A percentile compares a stretch with the other conserved stretches of the same genome.
Conservation (phyloP, 495 filamentous ascomycete species). For the Achaetomiella virescens region DNA sequence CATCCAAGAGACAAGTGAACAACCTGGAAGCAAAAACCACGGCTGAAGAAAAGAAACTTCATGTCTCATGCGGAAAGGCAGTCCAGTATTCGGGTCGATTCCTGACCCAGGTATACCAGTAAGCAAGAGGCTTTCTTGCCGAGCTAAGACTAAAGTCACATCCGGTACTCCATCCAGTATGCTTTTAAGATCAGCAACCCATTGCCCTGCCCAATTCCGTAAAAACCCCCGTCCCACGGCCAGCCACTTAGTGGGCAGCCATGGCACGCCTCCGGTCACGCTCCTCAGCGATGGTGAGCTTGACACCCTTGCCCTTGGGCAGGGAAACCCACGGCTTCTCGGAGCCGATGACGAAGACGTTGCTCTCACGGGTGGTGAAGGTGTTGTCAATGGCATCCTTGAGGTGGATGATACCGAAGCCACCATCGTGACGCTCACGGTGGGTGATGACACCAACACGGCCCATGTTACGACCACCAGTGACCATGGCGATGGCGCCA, state of each 20-base stretch:
- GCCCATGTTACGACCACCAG: constrained; percentile 99
- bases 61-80: constrained; percentile 22
- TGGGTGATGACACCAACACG: constrained; percentile 99
- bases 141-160: constrained; percentile 27
- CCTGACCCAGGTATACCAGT: constrained; percentile 22
- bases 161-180: constrained; percentile 31
- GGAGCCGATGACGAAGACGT: constrained; percentile 95
- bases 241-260: constrained; percentile 48
- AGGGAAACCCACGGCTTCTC: constrained; percentile 99
- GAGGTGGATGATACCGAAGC: constrained; percentile 99
- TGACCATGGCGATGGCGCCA: constrained; percentile 94
- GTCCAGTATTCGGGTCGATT: constrained; percentile 21
- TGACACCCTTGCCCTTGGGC: constrained; percentile 99
- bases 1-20: neutral
- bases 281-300: constrained; percentile 97
- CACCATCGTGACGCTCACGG: constrained; percentile 98
- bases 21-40: neutral
- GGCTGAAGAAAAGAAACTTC: neutral
- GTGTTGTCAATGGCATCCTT: constrained; percentile 99
- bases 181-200: constrained; percentile 28
- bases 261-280: constrained; percentile 83
- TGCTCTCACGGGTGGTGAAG: constrained; percentile 96
- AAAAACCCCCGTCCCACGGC: neutral
- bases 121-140: constrained; percentile 14
- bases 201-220: constrained; percentile 19